Conservation (phyloP, 164 flowering plant species). For the Cinnamomum micranthum region DNA sequence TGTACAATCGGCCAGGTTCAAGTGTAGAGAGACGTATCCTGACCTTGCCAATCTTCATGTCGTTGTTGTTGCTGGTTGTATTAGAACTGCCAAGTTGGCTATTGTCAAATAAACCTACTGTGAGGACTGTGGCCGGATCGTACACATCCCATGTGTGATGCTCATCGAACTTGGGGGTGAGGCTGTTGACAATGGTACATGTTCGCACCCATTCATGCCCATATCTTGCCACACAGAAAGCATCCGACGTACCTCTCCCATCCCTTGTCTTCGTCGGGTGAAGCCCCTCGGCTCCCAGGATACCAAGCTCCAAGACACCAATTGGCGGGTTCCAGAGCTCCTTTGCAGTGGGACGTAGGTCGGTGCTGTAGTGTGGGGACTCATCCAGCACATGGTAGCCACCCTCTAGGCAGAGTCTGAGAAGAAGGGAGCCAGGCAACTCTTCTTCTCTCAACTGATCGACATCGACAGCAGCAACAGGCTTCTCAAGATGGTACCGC, state of each 20-base stretch:
- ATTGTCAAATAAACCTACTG: slow-evolving; percentile 82
- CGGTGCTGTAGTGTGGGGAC: slow-evolving; percentile 85
- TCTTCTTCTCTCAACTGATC: slow-evolving; percentile 68
- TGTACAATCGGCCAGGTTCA: slow-evolving; percentile 82
- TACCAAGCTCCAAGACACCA: slow-evolving; percentile 78
- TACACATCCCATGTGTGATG: slow-evolving; percentile 94
- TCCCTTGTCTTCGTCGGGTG: slow-evolving; percentile 88
- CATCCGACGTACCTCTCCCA: slow-evolving; percentile 74
- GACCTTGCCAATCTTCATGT: slow-evolving; percentile 83
- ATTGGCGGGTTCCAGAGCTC: slow-evolving; percentile 82
- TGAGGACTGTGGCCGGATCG: slow-evolving; percentile 80
- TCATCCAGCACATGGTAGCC: slow-evolving; percentile 97
- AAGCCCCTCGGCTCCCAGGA: slow-evolving; percentile 65
- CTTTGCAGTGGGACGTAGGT: slow-evolving; percentile 88
- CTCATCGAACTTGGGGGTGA: slow-evolving; percentile 71
- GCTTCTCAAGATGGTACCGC: slow-evolving; percentile 81
- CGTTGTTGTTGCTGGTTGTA: slow-evolving; percentile 30
- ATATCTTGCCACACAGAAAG: slow-evolving; percentile 90
- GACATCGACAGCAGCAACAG: slow-evolving; percentile 48
- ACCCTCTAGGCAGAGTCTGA: slow-evolving; percentile 82
- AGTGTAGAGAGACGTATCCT: slow-evolving; percentile 83
- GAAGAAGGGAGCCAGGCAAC: slow-evolving; percentile 67
- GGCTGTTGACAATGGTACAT: slow-evolving; percentile 58
- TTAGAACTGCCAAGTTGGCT: slow-evolving; percentile 54
- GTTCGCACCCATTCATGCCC: slow-evolving; percentile 91